phyloP scores from a whole-genome alignment of 805 yeast species.

The Candida arabinofermentans region DNA sequence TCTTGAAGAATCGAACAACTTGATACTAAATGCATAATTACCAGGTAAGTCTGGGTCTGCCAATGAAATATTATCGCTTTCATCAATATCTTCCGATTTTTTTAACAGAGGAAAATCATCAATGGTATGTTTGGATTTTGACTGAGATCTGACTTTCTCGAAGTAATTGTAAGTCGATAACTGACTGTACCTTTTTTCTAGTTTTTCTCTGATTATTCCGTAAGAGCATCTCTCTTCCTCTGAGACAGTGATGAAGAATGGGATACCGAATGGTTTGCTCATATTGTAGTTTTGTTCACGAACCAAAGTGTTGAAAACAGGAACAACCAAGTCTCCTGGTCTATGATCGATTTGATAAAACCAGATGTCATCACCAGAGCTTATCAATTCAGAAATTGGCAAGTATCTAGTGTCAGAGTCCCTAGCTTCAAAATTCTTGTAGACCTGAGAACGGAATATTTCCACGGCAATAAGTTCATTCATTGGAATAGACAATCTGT shows the following conservation, averaged over 20 bases:
- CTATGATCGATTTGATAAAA: slow-evolving; percentile 47
- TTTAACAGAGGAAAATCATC: slow-evolving; percentile 27
- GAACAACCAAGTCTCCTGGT: slow-evolving; percentile 53
- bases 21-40: slow-evolving; percentile 45
- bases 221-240: slow-evolving; percentile 51
- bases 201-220: slow-evolving; percentile 52
- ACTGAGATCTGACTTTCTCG: slow-evolving; percentile 20
- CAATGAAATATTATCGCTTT: slow-evolving; percentile 39
- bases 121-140: slow-evolving; percentile 12
- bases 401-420: slow-evolving; percentile 55
- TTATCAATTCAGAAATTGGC: slow-evolving; percentile 65
- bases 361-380: slow-evolving; percentile 56
- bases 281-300: slow-evolving; percentile 34
- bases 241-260: slow-evolving; percentile 63
- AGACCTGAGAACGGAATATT: slow-evolving; percentile 64
- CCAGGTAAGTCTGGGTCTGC: slow-evolving; percentile 51
- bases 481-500: slow-evolving; percentile 36
- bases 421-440: slow-evolving; percentile 56
- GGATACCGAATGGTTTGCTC: slow-evolving; percentile 63
- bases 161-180: slow-evolving; percentile 42
- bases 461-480: slow-evolving; percentile 50
- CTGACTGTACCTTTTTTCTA: slow-evolving; percentile 47
- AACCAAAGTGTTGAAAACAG: slow-evolving; percentile 48
- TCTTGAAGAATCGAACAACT: slow-evolving; percentile 33
- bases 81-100: slow-evolving; percentile 5